Evolutionary conservation across 1,139 yeast species (phyloP).

Genomic region (Kodamaea derodonti): DNA sequence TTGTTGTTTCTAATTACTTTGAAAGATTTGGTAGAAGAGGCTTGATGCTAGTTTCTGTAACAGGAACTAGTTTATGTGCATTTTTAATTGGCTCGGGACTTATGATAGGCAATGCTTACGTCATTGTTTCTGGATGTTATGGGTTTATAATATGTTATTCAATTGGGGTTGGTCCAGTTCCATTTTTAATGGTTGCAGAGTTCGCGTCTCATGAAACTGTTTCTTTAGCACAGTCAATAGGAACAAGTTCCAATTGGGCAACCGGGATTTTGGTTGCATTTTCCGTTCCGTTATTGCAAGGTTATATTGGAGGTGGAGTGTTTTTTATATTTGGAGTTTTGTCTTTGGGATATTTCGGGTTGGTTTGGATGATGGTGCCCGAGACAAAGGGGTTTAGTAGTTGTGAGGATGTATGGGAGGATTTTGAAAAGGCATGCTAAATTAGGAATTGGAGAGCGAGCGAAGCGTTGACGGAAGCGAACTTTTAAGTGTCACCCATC

Average conservation of each 20-base stretch:
- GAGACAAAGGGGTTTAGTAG: conserved; percentile 30
- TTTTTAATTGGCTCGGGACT: conserved; percentile 15
- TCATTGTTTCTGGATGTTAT: conserved; percentile 17
- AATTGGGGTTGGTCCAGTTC: conserved; percentile 22
- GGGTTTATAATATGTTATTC: conserved; percentile 19
- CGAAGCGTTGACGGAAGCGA: no score
- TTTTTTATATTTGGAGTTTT: conserved; percentile 27
- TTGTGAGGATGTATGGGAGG: conserved; percentile 29
- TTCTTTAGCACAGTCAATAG: conserved; percentile 20
- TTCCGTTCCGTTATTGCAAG: conserved; percentile 26
- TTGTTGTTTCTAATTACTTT: conserved; percentile 20
- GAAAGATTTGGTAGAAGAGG: conserved; percentile 19
- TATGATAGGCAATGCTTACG: conserved; percentile 6
- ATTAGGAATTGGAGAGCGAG: no score
- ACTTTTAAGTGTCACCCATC: no score
- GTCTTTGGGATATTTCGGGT: conserved; percentile 18
- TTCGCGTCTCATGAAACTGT: conserved; percentile 19
- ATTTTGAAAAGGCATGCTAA: not conserved
- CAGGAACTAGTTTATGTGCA: conserved; percentile 13
- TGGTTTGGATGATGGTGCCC: conserved; percentile 25
- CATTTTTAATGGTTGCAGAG: conserved; percentile 26
- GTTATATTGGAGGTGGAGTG: conserved; percentile 25
- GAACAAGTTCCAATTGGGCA: conserved; percentile 19
- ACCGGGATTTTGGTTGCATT: conserved; percentile 18
- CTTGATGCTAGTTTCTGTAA: conserved; percentile 15